A percentile compares a stretch with the other conserved stretches of the same genome.
These are phyloP conservation scores for Erodium moschatum DNA, from an alignment of 441 rosid species.

Conservation along the genomic window DNA sequence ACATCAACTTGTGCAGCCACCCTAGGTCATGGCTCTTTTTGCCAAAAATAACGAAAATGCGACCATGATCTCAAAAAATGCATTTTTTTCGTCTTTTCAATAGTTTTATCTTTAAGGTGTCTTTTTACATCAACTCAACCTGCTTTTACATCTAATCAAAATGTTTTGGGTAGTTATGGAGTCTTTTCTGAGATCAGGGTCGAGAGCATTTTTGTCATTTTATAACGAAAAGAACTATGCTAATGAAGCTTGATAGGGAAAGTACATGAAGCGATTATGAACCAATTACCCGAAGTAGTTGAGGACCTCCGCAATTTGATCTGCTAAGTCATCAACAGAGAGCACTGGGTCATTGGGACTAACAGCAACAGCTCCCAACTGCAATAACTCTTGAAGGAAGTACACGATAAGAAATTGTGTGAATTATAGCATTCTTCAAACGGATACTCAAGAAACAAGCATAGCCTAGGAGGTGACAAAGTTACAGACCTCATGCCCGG, in stretches of 20 bases:
- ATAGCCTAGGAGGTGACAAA: background rate
- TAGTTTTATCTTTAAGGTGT: too few species aligned
- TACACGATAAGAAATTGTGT: constrained; percentile 28
- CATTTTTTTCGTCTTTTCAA: too few species aligned
- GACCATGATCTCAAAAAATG: background rate
- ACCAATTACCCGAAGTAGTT: constrained; percentile 69
- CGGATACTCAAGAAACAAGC: background rate
- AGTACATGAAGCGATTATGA: background rate
- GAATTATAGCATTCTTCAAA: constrained; percentile 26
- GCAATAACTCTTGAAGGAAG: constrained; percentile 63
- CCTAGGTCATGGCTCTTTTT: too few species aligned
- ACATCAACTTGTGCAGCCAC: background rate
- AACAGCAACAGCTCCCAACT: constrained; percentile 84
- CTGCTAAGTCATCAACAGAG: constrained; percentile 82
- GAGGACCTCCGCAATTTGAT: constrained; percentile 79
- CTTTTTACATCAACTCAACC: too few species aligned
- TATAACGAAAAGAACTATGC: background rate
- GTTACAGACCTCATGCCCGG: constrained; percentile 89
- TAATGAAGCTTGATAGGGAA: background rate
- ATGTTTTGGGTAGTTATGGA: too few species aligned
- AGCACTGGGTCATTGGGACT: constrained; percentile 45
- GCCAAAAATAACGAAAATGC: too few species aligned
- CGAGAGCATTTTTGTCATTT: too few species aligned
- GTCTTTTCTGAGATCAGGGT: too few species aligned
- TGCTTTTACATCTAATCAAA: too few species aligned